These are phyloP conservation scores for Cytospora mali DNA, from an alignment of 2,329 filamentous ascomycete species.

Conservation along the genomic window DNA sequence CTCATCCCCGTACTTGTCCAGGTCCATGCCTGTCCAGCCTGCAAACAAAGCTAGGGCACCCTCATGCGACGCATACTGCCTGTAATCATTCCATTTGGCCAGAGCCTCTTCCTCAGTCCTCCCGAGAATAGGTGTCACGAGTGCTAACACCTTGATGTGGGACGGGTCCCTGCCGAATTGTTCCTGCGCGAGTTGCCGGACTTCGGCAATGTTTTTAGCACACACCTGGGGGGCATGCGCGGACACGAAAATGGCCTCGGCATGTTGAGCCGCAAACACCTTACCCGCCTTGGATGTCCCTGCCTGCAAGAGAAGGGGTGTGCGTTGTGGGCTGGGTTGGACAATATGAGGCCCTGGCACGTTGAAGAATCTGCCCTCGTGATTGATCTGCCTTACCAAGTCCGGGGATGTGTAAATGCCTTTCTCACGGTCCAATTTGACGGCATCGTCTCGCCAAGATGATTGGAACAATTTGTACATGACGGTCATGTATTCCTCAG, in stretches of 20 bases:
- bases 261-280: constrained; percentile 68
- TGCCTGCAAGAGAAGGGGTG: constrained; percentile 70
- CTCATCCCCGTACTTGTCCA: constrained; percentile 44
- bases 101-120: constrained; percentile 67
- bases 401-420: constrained; percentile 62
- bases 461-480: constrained; percentile 56
- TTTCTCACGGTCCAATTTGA: constrained; percentile 53
- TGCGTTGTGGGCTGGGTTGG: constrained; percentile 68
- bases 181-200: constrained; percentile 57
- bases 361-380: constrained; percentile 58
- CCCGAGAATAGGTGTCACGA: constrained; percentile 67
- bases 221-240: constrained; percentile 65
- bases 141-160: constrained; percentile 68
- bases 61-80: constrained; percentile 60
- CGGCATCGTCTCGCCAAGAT: constrained; percentile 60
- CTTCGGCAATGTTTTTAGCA: constrained; percentile 63
- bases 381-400: constrained; percentile 62
- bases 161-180: constrained; percentile 58
- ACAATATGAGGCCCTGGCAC: constrained; percentile 64
- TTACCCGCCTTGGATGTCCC: constrained; percentile 69
- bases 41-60: constrained; percentile 72
- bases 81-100: constrained; percentile 64
- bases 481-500: constrained; percentile 63
- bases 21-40: constrained; percentile 68
- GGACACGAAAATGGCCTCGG: constrained; percentile 69